Base-by-base conservation (phyloP, 805 yeast genomes). In the Candida broadrunensis region DNA sequence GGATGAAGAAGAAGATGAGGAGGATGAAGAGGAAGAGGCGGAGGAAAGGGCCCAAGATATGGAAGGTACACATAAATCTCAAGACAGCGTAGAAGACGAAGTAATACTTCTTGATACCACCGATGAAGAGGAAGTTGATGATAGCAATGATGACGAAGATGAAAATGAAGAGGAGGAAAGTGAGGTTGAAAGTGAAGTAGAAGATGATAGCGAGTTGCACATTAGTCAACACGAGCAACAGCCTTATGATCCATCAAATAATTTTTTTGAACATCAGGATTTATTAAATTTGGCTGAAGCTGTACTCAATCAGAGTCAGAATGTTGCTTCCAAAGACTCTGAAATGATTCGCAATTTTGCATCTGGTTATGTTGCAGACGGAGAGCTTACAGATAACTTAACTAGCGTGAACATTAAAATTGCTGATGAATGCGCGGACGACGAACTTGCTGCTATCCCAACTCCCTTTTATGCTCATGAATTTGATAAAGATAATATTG, bases 191-290 rank as follows among this genome's bases (percentile, higher is more conserved):
- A 41, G 35, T 14, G 38, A 27, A 12, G 38, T 32, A 17, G 35
- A 42, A 33, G 66, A 73, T 46, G n/a, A n/a, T n/a, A n/a, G n/a
- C n/a, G n/a, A n/a, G n/a, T n/a, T n/a, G n/a, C n/a, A n/a, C n/a
- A n/a, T n/a, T n/a, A 70, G 72, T 25, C 81, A 21, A 11, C 26
- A 21, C 9, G 30, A 30, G 12, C 35, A 30, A 12, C 31, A 21
- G 25, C 42, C 40, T 4, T 32, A 19, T 9, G 44, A 42, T 4
- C 43, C 41, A 2, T 45, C 42, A 6, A 44, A 40, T 14, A 20
- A 43, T 14, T 6, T 45, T 23, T 19, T 20, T 13, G 25, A 35
- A 7, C 31, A 43, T 37, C 34, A 38, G 21, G 42, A 43, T n/a
- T 37, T 49, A 24, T 26, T 45, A 18, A 25, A 39, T 15, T 36